Base-by-base conservation (phyloP, 1,284 basidiomycete species). In the Exobasidium rhododendri region DNA sequence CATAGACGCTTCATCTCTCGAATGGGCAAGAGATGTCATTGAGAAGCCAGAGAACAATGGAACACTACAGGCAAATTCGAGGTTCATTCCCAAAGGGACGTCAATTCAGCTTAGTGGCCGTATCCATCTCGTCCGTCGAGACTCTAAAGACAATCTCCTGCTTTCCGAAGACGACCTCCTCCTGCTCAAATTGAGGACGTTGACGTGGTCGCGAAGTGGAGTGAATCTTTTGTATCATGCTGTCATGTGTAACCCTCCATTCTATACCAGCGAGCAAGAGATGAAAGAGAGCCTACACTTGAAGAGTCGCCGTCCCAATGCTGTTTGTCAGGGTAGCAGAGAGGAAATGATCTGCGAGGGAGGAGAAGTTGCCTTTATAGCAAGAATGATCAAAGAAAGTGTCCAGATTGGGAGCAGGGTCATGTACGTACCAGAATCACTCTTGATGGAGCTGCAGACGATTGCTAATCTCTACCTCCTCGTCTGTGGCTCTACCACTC, bases 221-320 rank as follows among this genome's bases (percentile, higher is more conserved):
- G 24, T 32, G 24, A 22, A 11, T 20, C 45, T 32, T 17, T 29
- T 58, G 10, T 70, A 51, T 45, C 35, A 69, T 20, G 66, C 94
- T 69, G 87, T 87, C 0, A 91, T 97, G 87, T 97, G 93, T 81
- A 97, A 97, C 76, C 94, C 94, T 0, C 94, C 94, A 0, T 97
- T 97, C 81, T 97, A 94, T 75, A 78, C 82, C 13, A 89, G 86
- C 56, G 71, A 78, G 0, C 85, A 86, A 24, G 93, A 97, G 61
- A 85, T 93, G 67, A 24, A 56, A 2, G 44, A 55, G 0, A 45
- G 53, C 47, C 63, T 66, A 0, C n/a, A 6, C 11, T 26, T 59
- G 26, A 75, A 75, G 45, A 44, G 24, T 22, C 17, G n/a, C 13
- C 43, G 52, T n/a, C 59, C 69, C 0, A 68, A 56, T 26, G 65